Evolutionary conservation across 2,329 filamentous ascomycete species (phyloP).

Genomic region (Scedosporium dehoogii): DNA sequence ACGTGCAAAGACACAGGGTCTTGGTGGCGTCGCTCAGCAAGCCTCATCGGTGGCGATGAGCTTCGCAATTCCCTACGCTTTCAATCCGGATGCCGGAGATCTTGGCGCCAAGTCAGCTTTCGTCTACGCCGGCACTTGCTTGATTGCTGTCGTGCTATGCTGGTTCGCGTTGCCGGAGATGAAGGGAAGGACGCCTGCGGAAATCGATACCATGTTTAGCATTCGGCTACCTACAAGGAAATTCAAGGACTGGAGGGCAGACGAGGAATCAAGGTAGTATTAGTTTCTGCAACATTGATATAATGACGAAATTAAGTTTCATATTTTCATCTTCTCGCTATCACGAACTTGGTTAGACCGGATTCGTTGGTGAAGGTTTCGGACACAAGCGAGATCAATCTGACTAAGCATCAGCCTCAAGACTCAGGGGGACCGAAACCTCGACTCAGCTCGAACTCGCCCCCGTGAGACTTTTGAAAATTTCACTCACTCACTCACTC

Average conservation of each 20-base stretch:
- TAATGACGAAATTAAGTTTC: no score
- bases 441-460: no score
- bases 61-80: slow-evolving; percentile 32
- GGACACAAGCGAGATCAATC: no score
- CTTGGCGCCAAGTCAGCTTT: slow-evolving; percentile 29
- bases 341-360: no score
- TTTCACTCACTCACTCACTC: neutral
- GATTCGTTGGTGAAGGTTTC: no score
- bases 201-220: slow-evolving; percentile 35
- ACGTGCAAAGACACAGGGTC: slow-evolving; percentile 31
- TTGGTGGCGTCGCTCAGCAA: slow-evolving; percentile 31
- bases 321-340: no score
- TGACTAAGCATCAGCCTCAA: no score
- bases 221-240: slow-evolving; percentile 16
- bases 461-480: neutral
- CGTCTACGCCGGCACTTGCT: slow-evolving; percentile 24
- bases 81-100: slow-evolving; percentile 27
- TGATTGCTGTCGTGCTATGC: slow-evolving; percentile 23
- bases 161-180: slow-evolving; percentile 43
- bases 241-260: slow-evolving; percentile 12
- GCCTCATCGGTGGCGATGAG: slow-evolving; percentile 28
- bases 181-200: slow-evolving; percentile 33
- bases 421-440: no score
- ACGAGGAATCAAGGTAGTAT: neutral
- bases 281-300: slow-evolving; percentile 5